Conservation (phyloP, 2,329 filamentous ascomycete genomes). For the Cordyceps javanica region DNA sequence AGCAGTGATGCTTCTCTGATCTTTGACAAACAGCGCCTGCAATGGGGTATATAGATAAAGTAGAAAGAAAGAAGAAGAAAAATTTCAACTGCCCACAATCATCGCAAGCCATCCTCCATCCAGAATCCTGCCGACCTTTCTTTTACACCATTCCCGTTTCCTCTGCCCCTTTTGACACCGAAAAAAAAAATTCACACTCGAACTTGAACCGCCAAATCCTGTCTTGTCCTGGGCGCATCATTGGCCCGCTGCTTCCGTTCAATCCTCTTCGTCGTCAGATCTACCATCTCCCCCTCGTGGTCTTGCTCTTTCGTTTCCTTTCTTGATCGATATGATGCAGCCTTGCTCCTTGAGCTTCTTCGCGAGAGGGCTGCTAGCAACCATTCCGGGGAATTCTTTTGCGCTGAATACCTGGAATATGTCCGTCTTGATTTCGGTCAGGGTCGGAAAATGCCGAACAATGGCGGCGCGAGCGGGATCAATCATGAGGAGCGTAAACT, state of each 20-base stretch:
- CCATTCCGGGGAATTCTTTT: constrained; percentile 83
- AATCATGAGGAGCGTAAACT: constrained; percentile 67
- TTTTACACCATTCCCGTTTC: not conserved
- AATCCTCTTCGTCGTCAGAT: constrained; percentile 12
- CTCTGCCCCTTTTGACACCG: not conserved
- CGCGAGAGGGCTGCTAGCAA: constrained; percentile 66
- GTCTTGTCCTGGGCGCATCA: not conserved
- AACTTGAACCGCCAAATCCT: not conserved
- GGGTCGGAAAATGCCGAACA: constrained; percentile 40
- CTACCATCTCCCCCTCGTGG: not conserved
- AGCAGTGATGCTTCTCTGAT: not conserved
- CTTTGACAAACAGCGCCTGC: not conserved
- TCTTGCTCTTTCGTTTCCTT: constrained; percentile 58
- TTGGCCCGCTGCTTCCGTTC: not conserved
- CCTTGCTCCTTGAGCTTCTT: constrained; percentile 72
- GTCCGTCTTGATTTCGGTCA: constrained; percentile 54
- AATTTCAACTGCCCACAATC: not conserved
- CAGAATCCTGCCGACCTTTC: not conserved
- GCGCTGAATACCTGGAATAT: constrained; percentile 77
- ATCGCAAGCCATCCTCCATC: not conserved
- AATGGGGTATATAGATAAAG: constrained; percentile 10
- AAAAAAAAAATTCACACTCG: not conserved
- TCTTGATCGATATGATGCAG: constrained; percentile 80
- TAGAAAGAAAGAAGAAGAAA: not conserved
- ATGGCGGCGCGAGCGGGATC: constrained; percentile 51